phyloP scores from a whole-genome alignment of 139 green algal species.

The Coelastrella sp. region DNA sequence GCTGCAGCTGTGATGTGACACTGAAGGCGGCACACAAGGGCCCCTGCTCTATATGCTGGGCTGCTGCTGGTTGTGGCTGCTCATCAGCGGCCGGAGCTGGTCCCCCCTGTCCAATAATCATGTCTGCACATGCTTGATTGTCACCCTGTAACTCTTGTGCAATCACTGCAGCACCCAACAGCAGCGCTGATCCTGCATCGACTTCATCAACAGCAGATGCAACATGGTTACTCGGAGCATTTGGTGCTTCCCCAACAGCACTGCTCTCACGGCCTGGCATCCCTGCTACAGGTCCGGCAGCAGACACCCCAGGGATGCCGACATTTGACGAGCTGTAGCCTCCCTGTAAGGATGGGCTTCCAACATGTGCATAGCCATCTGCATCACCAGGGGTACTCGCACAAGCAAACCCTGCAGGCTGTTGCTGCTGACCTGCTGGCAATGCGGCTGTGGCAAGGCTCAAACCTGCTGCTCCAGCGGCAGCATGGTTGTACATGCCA shows the following conservation, averaged over 20 bases:
- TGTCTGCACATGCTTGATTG: neutral
- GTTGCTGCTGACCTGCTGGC: neutral
- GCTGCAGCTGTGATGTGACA: conserved; percentile 38
- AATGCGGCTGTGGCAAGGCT: neutral
- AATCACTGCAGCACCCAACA: neutral
- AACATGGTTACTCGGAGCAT: neutral
- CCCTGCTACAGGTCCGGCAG: neutral
- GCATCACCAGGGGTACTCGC: conserved; percentile 12
- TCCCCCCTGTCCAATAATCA: too few species aligned
- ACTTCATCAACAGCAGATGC: neutral
- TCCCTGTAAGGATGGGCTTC: conserved; percentile 11
- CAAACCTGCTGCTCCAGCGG: neutral
- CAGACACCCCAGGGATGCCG: neutral
- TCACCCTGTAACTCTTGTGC: neutral
- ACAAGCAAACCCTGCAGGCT: neutral
- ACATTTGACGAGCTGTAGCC: conserved; percentile 17
- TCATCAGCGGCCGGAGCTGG: neutral
- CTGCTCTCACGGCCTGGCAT: neutral
- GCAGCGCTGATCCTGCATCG: neutral
- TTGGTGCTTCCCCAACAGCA: conserved; percentile 4
- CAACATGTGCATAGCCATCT: neutral
- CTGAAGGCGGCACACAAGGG: conserved; percentile 9
- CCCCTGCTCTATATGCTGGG: neutral
- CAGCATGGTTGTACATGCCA: neutral
- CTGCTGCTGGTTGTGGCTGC: conserved; percentile 8